phyloP scores from a whole-genome alignment of 345 rosid species.

The Orychophragmus violaceus region DNA sequence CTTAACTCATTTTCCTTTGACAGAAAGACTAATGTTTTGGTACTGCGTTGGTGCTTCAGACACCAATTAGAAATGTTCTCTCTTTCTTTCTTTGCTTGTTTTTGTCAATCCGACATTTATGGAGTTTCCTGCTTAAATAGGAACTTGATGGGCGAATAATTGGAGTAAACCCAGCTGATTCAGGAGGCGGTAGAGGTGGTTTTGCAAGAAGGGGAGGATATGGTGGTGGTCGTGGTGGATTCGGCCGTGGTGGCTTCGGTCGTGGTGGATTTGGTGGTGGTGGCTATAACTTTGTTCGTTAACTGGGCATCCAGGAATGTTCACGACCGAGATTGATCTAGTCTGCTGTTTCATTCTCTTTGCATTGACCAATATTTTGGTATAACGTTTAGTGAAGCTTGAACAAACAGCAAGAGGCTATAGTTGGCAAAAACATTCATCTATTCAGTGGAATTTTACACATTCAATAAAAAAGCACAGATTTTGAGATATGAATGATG shows the following conservation, averaged over 20 bases:
- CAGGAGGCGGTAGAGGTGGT: constrained; percentile 30
- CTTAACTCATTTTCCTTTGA: background rate
- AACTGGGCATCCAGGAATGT: background rate
- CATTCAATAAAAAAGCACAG: background rate
- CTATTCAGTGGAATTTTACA: background rate
- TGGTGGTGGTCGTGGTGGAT: constrained; percentile 24
- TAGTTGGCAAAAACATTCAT: background rate
- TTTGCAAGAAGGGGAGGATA: constrained; percentile 25
- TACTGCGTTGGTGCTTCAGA: constrained; percentile 13
- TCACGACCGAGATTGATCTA: background rate
- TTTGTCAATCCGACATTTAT: constrained; percentile 4
- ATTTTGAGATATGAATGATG: constrained; percentile 13
- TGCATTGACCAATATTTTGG: background rate
- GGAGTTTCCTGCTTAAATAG: constrained; percentile 4
- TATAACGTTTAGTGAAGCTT: constrained; percentile 5
- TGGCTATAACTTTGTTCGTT: constrained; percentile 23
- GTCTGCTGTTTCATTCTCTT: constrained; percentile 5
- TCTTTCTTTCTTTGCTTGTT: constrained; percentile 12
- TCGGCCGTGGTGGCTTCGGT: constrained; percentile 1
- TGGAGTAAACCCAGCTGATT: constrained; percentile 20
- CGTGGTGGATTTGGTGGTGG: constrained; percentile 1
- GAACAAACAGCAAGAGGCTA: constrained; percentile 10
- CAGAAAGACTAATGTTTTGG: background rate
- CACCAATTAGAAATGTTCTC: background rate
- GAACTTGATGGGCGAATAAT: constrained; percentile 21